Conservation (phyloP, 306 rosid species). For the Lathyrus oleraceus region DNA sequence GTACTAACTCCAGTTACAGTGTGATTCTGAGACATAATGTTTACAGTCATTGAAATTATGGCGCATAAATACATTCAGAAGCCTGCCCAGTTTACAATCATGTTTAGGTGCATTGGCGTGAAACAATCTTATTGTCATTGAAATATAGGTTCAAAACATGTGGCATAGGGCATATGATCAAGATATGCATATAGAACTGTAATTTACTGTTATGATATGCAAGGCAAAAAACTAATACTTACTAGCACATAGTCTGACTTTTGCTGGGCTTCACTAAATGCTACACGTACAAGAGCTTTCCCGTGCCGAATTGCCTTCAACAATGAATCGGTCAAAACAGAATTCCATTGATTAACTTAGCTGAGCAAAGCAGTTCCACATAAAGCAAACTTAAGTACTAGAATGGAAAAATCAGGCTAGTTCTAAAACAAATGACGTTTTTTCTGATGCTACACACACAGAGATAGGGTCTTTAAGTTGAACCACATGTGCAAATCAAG, state of each 20-base stretch:
- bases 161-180: slow-evolving; percentile 20
- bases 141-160: slow-evolving; percentile 17
- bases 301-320: slow-evolving; percentile 83
- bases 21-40: slow-evolving; percentile 6
- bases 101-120: slow-evolving; percentile 17
- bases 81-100: slow-evolving; percentile 10
- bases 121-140: slow-evolving; percentile 14
- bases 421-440: background rate
- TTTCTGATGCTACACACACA: slow-evolving; percentile 28
- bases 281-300: slow-evolving; percentile 75
- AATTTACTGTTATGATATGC: slow-evolving; percentile 1
- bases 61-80: slow-evolving; percentile 8
- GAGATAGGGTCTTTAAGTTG: background rate
- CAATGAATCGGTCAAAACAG: slow-evolving; percentile 35
- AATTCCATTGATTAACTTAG: slow-evolving; percentile 28
- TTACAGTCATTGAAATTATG: slow-evolving; percentile 3
- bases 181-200: background rate
- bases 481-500: slow-evolving; percentile 5
- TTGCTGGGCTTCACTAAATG: slow-evolving; percentile 56
- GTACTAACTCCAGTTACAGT: slow-evolving; percentile 22
- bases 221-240: slow-evolving; percentile 34
- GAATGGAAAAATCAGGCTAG: slow-evolving; percentile 8
- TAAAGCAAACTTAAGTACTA: slow-evolving; percentile 17
- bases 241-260: slow-evolving; percentile 89
- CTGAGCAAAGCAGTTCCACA: slow-evolving; percentile 28